These are phyloP conservation scores for Hymenoscyphus fructigenus DNA, from an alignment of 2,329 filamentous ascomycete species.

Conservation along the genomic window DNA sequence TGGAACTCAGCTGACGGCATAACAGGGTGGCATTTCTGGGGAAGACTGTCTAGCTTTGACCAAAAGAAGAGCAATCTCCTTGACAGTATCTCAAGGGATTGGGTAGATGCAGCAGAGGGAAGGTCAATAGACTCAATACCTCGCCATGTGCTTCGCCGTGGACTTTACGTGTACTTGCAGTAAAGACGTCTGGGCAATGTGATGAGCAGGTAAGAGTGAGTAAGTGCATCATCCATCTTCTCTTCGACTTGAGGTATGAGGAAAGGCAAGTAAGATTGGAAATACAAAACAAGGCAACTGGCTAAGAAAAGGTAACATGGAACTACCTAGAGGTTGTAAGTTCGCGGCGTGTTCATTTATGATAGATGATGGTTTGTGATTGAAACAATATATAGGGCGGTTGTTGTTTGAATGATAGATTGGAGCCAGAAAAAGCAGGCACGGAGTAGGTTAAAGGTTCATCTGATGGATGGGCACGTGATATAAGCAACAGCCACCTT, in stretches of 20 bases:
- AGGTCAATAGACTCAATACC: neutral
- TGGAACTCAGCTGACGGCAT: neutral
- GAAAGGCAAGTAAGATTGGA: neutral
- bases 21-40: neutral
- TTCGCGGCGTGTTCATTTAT: neutral
- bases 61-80: neutral
- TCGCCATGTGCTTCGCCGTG: neutral
- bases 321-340: neutral
- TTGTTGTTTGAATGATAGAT: neutral
- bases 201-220: neutral
- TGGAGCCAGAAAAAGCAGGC: neutral
- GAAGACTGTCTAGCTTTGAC: neutral
- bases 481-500: neutral
- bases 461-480: neutral
- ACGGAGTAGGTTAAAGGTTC: neutral
- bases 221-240: neutral
- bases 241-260: neutral
- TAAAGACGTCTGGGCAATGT: neutral
- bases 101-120: neutral
- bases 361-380: neutral
- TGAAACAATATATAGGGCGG: neutral
- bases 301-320: neutral
- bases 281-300: neutral
- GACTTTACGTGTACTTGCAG: neutral
- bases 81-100: neutral